These are phyloP conservation scores for Coniochaeta hoffmannii DNA, from an alignment of 2,329 filamentous ascomycete genomes.

Conservation along the genomic window DNA sequence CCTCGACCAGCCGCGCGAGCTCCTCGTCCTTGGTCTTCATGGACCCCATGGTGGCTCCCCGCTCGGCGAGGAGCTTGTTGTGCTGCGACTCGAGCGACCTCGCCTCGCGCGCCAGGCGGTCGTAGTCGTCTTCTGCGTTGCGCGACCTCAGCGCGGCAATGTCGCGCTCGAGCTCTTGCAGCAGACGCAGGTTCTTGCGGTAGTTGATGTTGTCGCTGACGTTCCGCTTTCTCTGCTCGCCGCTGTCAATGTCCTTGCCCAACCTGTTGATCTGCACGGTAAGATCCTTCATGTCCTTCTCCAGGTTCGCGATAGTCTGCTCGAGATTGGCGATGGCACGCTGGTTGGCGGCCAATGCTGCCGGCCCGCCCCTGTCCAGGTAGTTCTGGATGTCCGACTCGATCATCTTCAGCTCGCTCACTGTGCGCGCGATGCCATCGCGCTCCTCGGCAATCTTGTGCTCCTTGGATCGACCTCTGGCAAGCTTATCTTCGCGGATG, in stretches of 20 bases:
- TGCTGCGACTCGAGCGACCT: slow-evolving; percentile 58
- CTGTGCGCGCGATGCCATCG: slow-evolving; percentile 62
- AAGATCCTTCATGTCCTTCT: slow-evolving; percentile 60
- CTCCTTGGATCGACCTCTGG: slow-evolving; percentile 65
- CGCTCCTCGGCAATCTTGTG: slow-evolving; percentile 64
- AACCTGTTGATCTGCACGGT: slow-evolving; percentile 69
- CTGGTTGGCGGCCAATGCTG: slow-evolving; percentile 62
- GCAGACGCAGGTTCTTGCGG: slow-evolving; percentile 62
- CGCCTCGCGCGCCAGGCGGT: slow-evolving; percentile 65
- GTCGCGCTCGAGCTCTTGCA: slow-evolving; percentile 60
- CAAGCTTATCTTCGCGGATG: slow-evolving; percentile 68
- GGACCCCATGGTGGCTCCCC: slow-evolving; percentile 65
- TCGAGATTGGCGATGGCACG: slow-evolving; percentile 63
- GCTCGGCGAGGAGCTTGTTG: slow-evolving; percentile 63
- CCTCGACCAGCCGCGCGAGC: slow-evolving; percentile 60
- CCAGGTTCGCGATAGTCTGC: slow-evolving; percentile 54
- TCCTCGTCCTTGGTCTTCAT: slow-evolving; percentile 83
- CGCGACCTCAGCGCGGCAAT: slow-evolving; percentile 69
- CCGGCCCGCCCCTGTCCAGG: slow-evolving; percentile 64
- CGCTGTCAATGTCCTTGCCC: slow-evolving; percentile 68
- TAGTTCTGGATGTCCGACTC: slow-evolving; percentile 77
- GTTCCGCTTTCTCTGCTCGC: slow-evolving; percentile 75
- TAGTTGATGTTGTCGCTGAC: slow-evolving; percentile 86
- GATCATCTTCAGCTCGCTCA: slow-evolving; percentile 69
- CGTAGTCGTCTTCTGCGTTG: slow-evolving; percentile 76